phyloP scores from a whole-genome alignment of 441 rosid genomes.

The Populus hybrid region DNA sequence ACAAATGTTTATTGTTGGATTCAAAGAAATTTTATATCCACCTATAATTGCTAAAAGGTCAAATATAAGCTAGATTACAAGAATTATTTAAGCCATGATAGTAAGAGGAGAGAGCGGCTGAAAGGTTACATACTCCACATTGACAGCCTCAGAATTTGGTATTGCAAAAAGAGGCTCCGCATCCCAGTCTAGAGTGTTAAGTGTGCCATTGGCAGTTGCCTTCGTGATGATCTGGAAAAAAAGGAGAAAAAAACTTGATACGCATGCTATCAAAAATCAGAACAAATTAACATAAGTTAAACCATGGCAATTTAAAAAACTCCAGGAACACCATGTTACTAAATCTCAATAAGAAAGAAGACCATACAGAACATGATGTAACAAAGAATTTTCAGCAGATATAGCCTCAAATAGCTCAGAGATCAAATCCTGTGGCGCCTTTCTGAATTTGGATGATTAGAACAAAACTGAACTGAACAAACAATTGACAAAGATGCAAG shows the following conservation, averaged over 20 bases:
- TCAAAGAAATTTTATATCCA: slow-evolving; percentile 14
- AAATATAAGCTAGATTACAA: slow-evolving; percentile 2
- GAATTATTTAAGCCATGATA: slow-evolving; percentile 13
- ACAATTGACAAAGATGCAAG: neutral
- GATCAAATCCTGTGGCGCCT: neutral
- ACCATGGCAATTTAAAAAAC: slow-evolving; percentile 11
- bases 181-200: slow-evolving; percentile 89
- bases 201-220: slow-evolving; percentile 76
- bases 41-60: slow-evolving; percentile 7
- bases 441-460: neutral
- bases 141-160: slow-evolving; percentile 39
- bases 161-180: slow-evolving; percentile 79
- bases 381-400: neutral
- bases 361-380: neutral
- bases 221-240: slow-evolving; percentile 65
- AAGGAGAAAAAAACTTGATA: slow-evolving; percentile 8
- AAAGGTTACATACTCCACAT: slow-evolving; percentile 49
- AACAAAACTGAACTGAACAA: neutral
- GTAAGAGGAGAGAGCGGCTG: slow-evolving; percentile 14
- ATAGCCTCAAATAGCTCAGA: neutral
- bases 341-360: slow-evolving; percentile 22
- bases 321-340: slow-evolving; percentile 9
- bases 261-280: slow-evolving; percentile 7
- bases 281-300: slow-evolving; percentile 1
- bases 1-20: slow-evolving; percentile 19